Conservation (phyloP, 345 rosid species). For the Salix udensis region DNA sequence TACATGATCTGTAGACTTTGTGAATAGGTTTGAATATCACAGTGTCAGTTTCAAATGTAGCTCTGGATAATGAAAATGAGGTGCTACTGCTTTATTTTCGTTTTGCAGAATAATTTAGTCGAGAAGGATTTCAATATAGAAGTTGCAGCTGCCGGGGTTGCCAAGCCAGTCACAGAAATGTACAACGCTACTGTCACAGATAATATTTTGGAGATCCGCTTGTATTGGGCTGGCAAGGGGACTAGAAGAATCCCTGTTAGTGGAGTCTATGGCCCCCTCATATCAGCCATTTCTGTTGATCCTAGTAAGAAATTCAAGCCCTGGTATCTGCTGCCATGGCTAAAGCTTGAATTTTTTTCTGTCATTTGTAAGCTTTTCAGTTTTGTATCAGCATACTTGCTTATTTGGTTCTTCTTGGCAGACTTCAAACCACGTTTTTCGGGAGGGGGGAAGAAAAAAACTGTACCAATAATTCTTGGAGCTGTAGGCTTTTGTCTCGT, state of each 20-base stretch:
- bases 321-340: neutral
- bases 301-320: slow-evolving; percentile 1
- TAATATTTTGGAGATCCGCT: slow-evolving; percentile 5
- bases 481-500: slow-evolving; percentile 12
- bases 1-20: neutral
- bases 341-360: neutral
- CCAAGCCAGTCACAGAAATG: neutral
- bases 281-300: slow-evolving; percentile 13
- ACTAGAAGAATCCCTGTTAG: slow-evolving; percentile 4
- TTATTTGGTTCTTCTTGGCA: slow-evolving; percentile 9
- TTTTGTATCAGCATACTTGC: neutral
- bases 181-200: neutral
- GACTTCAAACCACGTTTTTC: slow-evolving; percentile 17
- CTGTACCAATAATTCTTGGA: slow-evolving; percentile 17
- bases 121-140: slow-evolving; percentile 15
- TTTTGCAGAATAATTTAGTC: neutral
- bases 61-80: neutral
- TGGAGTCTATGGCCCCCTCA: slow-evolving; percentile 11
- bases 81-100: neutral
- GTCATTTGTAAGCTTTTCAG: neutral
- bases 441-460: neutral
- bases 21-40: neutral
- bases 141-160: neutral
- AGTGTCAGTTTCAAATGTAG: neutral
- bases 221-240: slow-evolving; percentile 17